Base-by-base conservation (phyloP, 2,329 filamentous ascomycete genomes). In the Stagonosporopsis cucurbitacearum region DNA sequence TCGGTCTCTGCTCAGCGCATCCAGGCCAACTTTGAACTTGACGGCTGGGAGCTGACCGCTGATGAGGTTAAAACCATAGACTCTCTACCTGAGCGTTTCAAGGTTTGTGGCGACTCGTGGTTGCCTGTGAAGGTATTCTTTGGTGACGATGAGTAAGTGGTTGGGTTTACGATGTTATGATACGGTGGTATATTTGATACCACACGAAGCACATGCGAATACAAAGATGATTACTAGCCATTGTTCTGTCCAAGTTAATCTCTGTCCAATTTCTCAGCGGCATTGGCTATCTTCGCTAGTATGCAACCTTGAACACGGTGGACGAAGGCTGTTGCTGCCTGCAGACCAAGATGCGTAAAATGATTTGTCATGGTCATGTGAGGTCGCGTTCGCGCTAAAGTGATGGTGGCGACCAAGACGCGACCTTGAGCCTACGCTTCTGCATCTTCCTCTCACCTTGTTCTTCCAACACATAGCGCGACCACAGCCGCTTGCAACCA, bases 111-210 rank as follows among this genome's bases (percentile, higher is more conserved):
- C 32, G 91, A 94, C 72, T 77, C 71, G 25, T 94, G 89, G 87
- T 72, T 91, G 68, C 90, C 90, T 0, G 76, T 90, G 58, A 88
- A 87, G 82, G 89, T 94, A 32, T 95, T 95, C 82, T 91, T 91
- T 72, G 89, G 89, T 7, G 89, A 93, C 67, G 89, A 92, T 69
- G 89, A 93, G 80, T 92, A 73, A 49, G 43, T 11, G 23, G 5
- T 42, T 36, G 12, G 7, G 3, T 41, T 53, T 33, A 61, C 52
- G 51, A 64, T 49, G 45, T 52, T 62, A 65, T 44, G 59, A 58
- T n/a, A n/a, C n/a, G n/a, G n/a, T n/a, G n/a, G n/a, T n/a, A n/a
- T n/a, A n/a, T n/a, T n/a, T n/a, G n/a, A n/a, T 49, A 61, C 45
- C 19, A 54, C 33, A 42, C 28, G 42, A 17, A 33, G 17, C 51